These are phyloP conservation scores for Lentinus tigrinus DNA, from an alignment of 768 basidiomycete genomes.

Conservation along the genomic window DNA sequence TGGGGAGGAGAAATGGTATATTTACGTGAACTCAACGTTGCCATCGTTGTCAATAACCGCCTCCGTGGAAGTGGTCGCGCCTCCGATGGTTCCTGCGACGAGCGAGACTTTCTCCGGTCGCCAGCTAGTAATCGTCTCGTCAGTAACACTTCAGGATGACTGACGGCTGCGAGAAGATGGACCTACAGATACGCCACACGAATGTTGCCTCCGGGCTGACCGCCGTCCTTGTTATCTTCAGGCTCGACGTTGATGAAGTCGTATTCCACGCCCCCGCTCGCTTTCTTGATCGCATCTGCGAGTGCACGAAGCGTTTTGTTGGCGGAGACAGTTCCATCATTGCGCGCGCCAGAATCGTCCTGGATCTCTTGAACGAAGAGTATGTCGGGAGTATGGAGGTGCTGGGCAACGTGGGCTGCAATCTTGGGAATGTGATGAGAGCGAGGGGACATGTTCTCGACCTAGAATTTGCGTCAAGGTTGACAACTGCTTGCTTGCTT, in stretches of 20 bases:
- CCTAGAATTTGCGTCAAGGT: constrained; percentile 32
- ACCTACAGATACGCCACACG: constrained; percentile 54
- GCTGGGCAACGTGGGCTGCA: constrained; percentile 50
- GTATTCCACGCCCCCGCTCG: constrained; percentile 41
- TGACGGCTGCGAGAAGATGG: background rate
- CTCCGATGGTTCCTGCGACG: constrained; percentile 46
- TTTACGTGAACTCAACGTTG: constrained; percentile 42
- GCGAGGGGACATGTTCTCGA: constrained; percentile 55
- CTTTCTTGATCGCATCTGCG: constrained; percentile 45
- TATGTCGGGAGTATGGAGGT: constrained; percentile 53
- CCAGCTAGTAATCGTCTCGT: constrained; percentile 33
- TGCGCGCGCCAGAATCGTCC: constrained; percentile 50
- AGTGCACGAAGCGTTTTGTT: constrained; percentile 52
- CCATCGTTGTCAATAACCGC: constrained; percentile 33
- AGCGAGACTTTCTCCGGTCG: constrained; percentile 50
- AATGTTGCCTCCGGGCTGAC: constrained; percentile 63
- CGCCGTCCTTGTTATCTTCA: constrained; percentile 55
- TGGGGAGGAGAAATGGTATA: too few species aligned
- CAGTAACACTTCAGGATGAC: too few species aligned
- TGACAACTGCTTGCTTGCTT: background rate
- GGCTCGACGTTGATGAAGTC: constrained; percentile 50
- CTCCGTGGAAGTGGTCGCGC: constrained; percentile 44
- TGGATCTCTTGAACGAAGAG: constrained; percentile 67
- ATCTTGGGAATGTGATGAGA: constrained; percentile 47
- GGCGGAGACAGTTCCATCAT: constrained; percentile 54